Percentiles rank a stretch among this genome's conserved stretches.
These are phyloP conservation scores for Peniophora sp. DNA, from an alignment of 1,284 basidiomycete species.

Conservation along the genomic window DNA sequence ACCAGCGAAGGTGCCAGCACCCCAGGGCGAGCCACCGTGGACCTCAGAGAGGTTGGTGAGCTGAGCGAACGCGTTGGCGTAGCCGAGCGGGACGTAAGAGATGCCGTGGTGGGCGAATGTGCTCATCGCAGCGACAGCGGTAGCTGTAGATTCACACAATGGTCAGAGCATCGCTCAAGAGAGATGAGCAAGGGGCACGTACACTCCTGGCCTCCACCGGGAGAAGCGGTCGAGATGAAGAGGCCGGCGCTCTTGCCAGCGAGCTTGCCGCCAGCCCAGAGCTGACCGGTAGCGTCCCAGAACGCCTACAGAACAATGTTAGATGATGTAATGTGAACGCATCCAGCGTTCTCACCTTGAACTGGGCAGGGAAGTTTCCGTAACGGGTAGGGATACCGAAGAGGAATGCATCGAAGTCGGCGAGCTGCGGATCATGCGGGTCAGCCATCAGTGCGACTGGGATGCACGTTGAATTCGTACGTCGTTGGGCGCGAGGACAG, in stretches of 20 bases:
- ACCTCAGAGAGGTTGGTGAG: slow-evolving; percentile 54
- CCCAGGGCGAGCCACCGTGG: slow-evolving; percentile 73
- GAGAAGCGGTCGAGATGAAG: slow-evolving; percentile 61
- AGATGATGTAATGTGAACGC: background rate
- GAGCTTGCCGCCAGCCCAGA: slow-evolving; percentile 71
- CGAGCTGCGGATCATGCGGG: slow-evolving; percentile 25
- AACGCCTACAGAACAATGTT: slow-evolving; percentile 39
- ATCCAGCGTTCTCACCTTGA: slow-evolving; percentile 40
- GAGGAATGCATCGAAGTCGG: slow-evolving; percentile 59
- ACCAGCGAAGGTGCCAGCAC: slow-evolving; percentile 63
- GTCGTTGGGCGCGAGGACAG: slow-evolving; percentile 59
- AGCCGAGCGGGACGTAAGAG: slow-evolving; percentile 76
- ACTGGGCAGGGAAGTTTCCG: slow-evolving; percentile 61
- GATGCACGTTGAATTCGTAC: too few relatives aligned
- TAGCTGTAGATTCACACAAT: too few relatives aligned
- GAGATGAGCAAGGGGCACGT: too few relatives aligned
- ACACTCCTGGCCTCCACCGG: too few relatives aligned
- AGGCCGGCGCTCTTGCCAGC: slow-evolving; percentile 75
- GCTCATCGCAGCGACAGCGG: slow-evolving; percentile 57
- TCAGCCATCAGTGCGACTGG: too few relatives aligned
- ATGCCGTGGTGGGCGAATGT: slow-evolving; percentile 79
- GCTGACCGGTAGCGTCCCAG: slow-evolving; percentile 74
- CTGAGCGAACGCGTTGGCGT: slow-evolving; percentile 48
- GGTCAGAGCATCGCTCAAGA: too few relatives aligned
- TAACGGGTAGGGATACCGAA: slow-evolving; percentile 78